Evolutionary conservation across 2,329 filamentous ascomycete species (phyloP).

Genomic region (Beauveria australis): DNA sequence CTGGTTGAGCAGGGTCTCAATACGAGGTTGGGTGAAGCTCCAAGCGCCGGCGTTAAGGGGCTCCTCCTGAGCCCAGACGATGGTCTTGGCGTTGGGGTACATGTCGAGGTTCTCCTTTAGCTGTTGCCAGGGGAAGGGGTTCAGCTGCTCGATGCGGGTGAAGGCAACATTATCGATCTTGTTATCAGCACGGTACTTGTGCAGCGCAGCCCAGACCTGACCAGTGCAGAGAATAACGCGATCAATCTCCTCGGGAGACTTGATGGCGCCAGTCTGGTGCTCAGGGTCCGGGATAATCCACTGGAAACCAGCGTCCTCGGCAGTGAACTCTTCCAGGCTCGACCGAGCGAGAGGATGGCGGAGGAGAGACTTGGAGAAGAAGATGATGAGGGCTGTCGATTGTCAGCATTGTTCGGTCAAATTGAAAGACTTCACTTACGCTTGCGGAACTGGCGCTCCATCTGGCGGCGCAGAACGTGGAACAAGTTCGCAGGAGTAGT

Average conservation of each 20-base stretch:
- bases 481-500: slow-evolving; percentile 95
- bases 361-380: slow-evolving; percentile 96
- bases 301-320: slow-evolving; percentile 77
- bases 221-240: slow-evolving; percentile 91
- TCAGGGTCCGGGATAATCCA: slow-evolving; percentile 92
- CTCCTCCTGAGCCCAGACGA: slow-evolving; percentile 97
- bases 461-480: slow-evolving; percentile 92
- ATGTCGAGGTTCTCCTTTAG: slow-evolving; percentile 92
- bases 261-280: slow-evolving; percentile 68
- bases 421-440: slow-evolving; percentile 50
- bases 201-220: slow-evolving; percentile 83
- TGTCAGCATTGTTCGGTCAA: not conserved
- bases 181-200: slow-evolving; percentile 84
- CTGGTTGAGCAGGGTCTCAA: slow-evolving; percentile 91
- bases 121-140: slow-evolving; percentile 98
- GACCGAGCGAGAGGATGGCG: slow-evolving; percentile 91
- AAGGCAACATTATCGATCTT: slow-evolving; percentile 86
- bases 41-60: slow-evolving; percentile 94
- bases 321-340: slow-evolving; percentile 80
- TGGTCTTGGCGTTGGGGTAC: slow-evolving; percentile 95
- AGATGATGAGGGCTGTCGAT: slow-evolving; percentile 71
- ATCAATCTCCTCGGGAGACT: slow-evolving; percentile 76
- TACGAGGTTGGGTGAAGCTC: slow-evolving; percentile 94
- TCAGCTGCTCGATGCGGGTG: slow-evolving; percentile 92
- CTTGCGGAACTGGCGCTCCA: slow-evolving; percentile 99